Percentiles rank a stretch among this genome's conserved stretches.
Evolutionary conservation across 2,329 filamentous ascomycete species (phyloP).

Genomic region (Penicillium fuscoglaucum): DNA sequence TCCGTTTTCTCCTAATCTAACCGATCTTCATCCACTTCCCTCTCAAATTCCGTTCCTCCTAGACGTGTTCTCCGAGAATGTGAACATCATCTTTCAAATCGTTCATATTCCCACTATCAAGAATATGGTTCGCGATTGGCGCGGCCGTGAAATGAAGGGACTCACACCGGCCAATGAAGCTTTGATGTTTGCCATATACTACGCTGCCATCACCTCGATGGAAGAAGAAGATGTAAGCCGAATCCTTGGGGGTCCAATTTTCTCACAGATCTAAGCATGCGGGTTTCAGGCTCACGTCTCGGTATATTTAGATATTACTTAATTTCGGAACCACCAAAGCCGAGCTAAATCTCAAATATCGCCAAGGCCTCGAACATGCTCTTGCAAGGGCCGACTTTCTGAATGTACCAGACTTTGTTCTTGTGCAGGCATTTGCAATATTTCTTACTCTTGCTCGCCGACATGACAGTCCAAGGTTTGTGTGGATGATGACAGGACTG

Average conservation of each 20-base stretch:
- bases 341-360: slow-evolving; percentile 22
- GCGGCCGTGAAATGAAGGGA: slow-evolving; percentile 29
- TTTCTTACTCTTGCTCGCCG: slow-evolving; percentile 22
- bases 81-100: slow-evolving; percentile 44
- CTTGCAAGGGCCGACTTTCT: slow-evolving; percentile 26
- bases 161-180: slow-evolving; percentile 52
- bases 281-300: not conserved
- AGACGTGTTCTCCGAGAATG: slow-evolving; percentile 53
- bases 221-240: slow-evolving; percentile 56
- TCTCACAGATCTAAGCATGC: not conserved
- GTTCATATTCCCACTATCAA: slow-evolving; percentile 35
- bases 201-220: slow-evolving; percentile 57
- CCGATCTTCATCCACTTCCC: slow-evolving; percentile 53
- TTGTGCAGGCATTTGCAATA: slow-evolving; percentile 22
- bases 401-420: slow-evolving; percentile 17
- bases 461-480: slow-evolving; percentile 24
- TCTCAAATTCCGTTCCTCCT: slow-evolving; percentile 58
- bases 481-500: slow-evolving; percentile 29
- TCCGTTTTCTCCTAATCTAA: slow-evolving; percentile 32
- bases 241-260: not conserved
- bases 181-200: slow-evolving; percentile 59
- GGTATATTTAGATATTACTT: slow-evolving; percentile 5
- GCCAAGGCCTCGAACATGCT: slow-evolving; percentile 21
- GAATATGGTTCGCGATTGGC: slow-evolving; percentile 36
- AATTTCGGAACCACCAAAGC: slow-evolving; percentile 24